phyloP scores from a whole-genome alignment of 495 filamentous ascomycete species.

The Penicillium steckii region DNA sequence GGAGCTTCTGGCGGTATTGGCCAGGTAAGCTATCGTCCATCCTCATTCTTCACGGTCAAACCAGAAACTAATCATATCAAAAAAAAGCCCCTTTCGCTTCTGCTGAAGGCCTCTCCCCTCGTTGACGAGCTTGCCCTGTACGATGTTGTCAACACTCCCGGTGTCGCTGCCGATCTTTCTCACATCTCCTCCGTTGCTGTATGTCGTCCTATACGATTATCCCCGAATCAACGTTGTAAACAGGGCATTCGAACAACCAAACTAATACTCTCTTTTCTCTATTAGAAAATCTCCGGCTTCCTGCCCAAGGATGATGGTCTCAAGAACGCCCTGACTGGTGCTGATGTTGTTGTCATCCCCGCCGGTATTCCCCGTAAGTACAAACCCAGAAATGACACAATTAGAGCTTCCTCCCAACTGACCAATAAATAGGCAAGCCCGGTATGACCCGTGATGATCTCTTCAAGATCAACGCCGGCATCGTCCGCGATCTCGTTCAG shows the following conservation, averaged over 20 bases:
- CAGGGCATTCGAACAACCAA: neutral
- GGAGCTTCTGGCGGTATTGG: constrained; percentile 98
- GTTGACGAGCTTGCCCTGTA: constrained; percentile 91
- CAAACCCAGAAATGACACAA: neutral
- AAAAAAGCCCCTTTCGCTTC: constrained; percentile 94
- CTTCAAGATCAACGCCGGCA: constrained; percentile 97
- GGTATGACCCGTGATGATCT: constrained; percentile 99
- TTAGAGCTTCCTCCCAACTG: neutral
- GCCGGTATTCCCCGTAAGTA: constrained; percentile 93
- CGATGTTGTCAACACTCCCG: constrained; percentile 98
- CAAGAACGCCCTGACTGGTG: constrained; percentile 82
- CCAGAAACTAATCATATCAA: constrained; percentile 10
- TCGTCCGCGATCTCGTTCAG: constrained; percentile 83
- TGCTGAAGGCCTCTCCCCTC: constrained; percentile 83
- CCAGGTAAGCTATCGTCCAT: constrained; percentile 58
- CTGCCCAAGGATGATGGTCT: constrained; percentile 87
- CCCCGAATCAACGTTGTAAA: constrained; percentile 14
- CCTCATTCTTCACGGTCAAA: neutral
- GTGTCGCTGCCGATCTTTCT: constrained; percentile 91
- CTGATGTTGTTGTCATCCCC: constrained; percentile 93
- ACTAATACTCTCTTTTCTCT: neutral
- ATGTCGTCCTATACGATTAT: constrained; percentile 36
- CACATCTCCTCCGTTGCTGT: constrained; percentile 95
- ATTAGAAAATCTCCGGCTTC: constrained; percentile 87
- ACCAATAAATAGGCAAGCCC: constrained; percentile 72